These are phyloP conservation scores for Saccharomycopsis microspora DNA, from an alignment of 805 yeast species.

Conservation along the genomic window DNA sequence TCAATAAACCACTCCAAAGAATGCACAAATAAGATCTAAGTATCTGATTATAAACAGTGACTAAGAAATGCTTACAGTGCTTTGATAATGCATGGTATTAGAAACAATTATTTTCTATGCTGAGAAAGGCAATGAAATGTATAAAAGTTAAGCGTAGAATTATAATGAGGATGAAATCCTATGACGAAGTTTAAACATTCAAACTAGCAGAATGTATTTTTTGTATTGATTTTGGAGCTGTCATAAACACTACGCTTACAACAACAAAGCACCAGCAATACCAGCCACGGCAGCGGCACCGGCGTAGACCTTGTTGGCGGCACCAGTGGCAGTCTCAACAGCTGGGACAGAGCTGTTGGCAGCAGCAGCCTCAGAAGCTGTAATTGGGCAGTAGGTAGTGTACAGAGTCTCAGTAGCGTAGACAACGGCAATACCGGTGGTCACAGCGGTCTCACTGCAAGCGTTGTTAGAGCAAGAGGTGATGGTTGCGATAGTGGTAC, in stretches of 20 bases:
- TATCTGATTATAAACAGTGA: too few relatives aligned
- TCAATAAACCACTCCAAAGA: too few relatives aligned
- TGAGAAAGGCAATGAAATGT: too few relatives aligned
- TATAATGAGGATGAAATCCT: too few relatives aligned
- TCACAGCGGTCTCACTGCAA: conserved; percentile 17
- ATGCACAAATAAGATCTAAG: too few relatives aligned
- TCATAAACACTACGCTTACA: conserved; percentile 5
- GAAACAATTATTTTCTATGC: too few relatives aligned
- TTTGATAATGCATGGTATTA: too few relatives aligned
- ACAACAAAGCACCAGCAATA: conserved; percentile 16
- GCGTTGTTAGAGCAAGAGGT: conserved; percentile 17
- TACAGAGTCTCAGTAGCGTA: conserved; percentile 18
- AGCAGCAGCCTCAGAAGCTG: not conserved
- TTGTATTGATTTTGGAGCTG: too few relatives aligned
- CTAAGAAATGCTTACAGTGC: too few relatives aligned
- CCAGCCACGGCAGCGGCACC: conserved; percentile 17
- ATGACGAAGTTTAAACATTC: too few relatives aligned
- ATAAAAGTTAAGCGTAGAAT: too few relatives aligned
- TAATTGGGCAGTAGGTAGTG: conserved; percentile 22
- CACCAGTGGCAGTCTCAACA: conserved; percentile 11
- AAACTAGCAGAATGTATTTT: too few relatives aligned
- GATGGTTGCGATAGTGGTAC: conserved; percentile 23
- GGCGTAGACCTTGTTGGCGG: conserved; percentile 15
- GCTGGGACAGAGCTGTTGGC: conserved; percentile 6
- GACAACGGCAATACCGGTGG: conserved; percentile 20